Base-by-base conservation (phyloP, 2,329 filamentous ascomycete species). In the Colletotrichum somersetense region DNA sequence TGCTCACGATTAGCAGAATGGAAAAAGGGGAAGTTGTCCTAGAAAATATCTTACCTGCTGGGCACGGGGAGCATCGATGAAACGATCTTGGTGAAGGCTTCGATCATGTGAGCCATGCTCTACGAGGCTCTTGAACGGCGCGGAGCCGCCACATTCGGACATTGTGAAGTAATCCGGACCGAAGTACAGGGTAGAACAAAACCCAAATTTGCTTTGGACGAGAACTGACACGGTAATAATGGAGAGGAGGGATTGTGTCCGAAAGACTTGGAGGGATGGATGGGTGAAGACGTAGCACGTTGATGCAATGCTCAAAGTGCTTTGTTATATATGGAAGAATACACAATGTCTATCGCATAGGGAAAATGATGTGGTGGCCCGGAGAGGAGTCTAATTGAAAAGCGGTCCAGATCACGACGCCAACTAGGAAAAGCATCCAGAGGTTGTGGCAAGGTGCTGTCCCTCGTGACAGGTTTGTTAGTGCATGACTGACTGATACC, bases 121-220 rank as follows among this genome's bases (percentile, higher is more conserved):
- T 26, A 83, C 75, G 53, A 85, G 78, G 16, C 79, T 81, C 78
- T 85, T 85, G 67, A 85, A 84, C 46, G 83, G 83, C 61, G 81
- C 82, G 2, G 79, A 78, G 44, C 82, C 83, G 72, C 82, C 83
- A 73, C 83, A 85, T 12, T 84, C 82, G 48, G 82, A 79, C 83
- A 85, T 85, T 66, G 33, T 48, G 33, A 18, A 14, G 38, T 48
- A 35, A 42, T 12, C 18, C n/a, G 23, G 18, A n/a, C 10, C 35
- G 14, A 26, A 40, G 35, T 26, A 8, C 14, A 14, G 11, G 12
- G 12, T 7, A 23, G 2, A 23, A 38, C 6, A n/a, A 40, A 58
- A 18, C 5, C 8, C 18, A 18, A 10, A 30, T 18, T 16, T 26
- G 12, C 16, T 35, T 40, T 26, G n/a, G 20, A 23, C 12, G 1